A percentile compares a stretch with the other conserved stretches of the same genome.
Conservation (phyloP, 2,329 filamentous ascomycete genomes). For the Tolypocladium tundrense region DNA sequence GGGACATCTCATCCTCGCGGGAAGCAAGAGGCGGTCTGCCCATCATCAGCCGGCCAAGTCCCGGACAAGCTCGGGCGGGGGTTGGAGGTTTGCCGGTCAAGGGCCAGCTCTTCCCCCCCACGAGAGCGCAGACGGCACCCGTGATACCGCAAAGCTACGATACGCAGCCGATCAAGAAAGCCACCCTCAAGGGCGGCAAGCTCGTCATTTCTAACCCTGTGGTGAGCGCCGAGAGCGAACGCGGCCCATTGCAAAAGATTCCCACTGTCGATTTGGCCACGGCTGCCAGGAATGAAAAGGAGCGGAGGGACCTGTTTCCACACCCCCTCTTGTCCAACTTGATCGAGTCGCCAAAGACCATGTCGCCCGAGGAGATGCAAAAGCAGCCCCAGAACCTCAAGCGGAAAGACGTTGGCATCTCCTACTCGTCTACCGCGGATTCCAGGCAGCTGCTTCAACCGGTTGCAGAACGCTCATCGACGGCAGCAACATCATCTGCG, state of each 20-base stretch:
- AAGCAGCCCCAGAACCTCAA: constrained; percentile 24
- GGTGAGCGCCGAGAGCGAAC: constrained; percentile 20
- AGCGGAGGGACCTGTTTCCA: constrained; percentile 23
- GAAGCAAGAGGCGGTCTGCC: constrained; percentile 20
- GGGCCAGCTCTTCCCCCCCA: constrained; percentile 31
- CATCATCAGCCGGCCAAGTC: constrained; percentile 25
- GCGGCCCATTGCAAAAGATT: constrained; percentile 33
- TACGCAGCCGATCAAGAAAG: constrained; percentile 14
- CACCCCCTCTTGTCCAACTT: constrained; percentile 19
- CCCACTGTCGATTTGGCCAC: constrained; percentile 39
- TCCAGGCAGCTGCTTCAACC: constrained; percentile 2
- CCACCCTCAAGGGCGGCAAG: constrained; percentile 22
- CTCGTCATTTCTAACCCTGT: constrained; percentile 41
- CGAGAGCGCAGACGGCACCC: constrained; percentile 18
- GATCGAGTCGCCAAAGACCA: constrained; percentile 21
- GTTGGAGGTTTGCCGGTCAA: constrained; percentile 28
- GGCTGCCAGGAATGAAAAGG: constrained; percentile 35
- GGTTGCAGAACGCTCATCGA: constrained; percentile 1
- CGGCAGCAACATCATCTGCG: constrained; percentile 22
- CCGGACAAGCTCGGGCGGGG: constrained; percentile 22
- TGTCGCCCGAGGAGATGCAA: constrained; percentile 21
- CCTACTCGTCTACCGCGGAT: background rate
- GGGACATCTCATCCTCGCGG: background rate
- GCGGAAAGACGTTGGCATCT: constrained; percentile 24
- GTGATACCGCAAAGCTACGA: constrained; percentile 6